These are phyloP conservation scores for Nicotiana rustica DNA, from an alignment of 305 asterid species.

Conservation along the genomic window DNA sequence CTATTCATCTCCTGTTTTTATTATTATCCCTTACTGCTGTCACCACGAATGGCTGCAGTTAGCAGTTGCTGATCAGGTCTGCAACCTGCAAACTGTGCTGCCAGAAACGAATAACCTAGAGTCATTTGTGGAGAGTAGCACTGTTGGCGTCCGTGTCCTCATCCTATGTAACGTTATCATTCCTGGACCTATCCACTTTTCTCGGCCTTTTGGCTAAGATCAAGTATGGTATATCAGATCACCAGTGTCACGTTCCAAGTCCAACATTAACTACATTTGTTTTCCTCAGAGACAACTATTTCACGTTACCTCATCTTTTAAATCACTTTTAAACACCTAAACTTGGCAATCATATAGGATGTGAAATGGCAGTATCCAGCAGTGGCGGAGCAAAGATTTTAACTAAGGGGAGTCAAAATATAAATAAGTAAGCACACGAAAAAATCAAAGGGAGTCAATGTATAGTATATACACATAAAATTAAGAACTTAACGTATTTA, in stretches of 20 bases:
- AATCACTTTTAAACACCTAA: neutral
- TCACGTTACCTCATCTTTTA: neutral
- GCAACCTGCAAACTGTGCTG: neutral
- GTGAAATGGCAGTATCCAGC: neutral
- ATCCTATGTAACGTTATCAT: neutral
- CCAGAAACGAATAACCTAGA: neutral
- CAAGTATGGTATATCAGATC: neutral
- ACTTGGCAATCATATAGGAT: neutral
- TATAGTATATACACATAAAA: too few relatives aligned
- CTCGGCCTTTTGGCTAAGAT: neutral
- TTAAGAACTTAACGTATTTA: too few relatives aligned
- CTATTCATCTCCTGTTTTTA: neutral
- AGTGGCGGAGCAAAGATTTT: too few relatives aligned
- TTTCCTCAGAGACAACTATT: neutral
- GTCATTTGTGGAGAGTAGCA: neutral
- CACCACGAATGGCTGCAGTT: constrained; percentile 3
- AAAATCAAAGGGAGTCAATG: too few relatives aligned
- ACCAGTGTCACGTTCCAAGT: constrained; percentile 1
- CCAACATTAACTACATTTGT: neutral
- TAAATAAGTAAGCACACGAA: too few relatives aligned
- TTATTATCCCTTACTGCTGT: neutral
- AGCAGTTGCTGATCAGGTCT: neutral
- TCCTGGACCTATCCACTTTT: neutral
- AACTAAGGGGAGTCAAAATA: too few relatives aligned
- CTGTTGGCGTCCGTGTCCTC: neutral